Conservation (phyloP, 192 early-diverging fungal species). For the Coemansia sp. region DNA sequence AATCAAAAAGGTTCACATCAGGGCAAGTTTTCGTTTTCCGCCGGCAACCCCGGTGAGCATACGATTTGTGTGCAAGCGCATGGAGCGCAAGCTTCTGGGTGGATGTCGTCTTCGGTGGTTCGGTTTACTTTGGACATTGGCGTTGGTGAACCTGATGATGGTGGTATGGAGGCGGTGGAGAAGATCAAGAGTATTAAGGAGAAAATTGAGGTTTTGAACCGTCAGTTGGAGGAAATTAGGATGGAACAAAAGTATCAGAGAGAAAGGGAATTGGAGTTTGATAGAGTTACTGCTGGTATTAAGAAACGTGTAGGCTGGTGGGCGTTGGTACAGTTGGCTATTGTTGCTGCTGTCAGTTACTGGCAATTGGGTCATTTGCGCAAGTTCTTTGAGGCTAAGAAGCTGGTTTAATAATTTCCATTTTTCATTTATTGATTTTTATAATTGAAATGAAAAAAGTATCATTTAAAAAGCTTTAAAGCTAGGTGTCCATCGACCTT, state of each 20-base stretch:
- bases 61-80: constrained; percentile 81
- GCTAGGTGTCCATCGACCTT: too few species aligned
- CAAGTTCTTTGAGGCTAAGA: constrained; percentile 88
- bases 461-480: too few species aligned
- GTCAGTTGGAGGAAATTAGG: constrained; percentile 77
- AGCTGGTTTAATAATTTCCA: constrained; percentile 66
- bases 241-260: constrained; percentile 89
- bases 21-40: constrained; percentile 91
- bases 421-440: background rate
- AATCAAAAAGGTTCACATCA: constrained; percentile 71
- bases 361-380: constrained; percentile 90
- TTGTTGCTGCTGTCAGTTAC: constrained; percentile 73
- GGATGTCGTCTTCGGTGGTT: constrained; percentile 64
- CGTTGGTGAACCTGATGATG: constrained; percentile 67
- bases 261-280: constrained; percentile 88
- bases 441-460: background rate
- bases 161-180: constrained; percentile 50
- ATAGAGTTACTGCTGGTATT: constrained; percentile 79
- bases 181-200: constrained; percentile 65
- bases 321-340: constrained; percentile 82
- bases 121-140: constrained; percentile 64
- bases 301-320: constrained; percentile 85
- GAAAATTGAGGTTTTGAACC: constrained; percentile 80
- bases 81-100: constrained; percentile 58
- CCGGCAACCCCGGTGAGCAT: constrained; percentile 87